Evolutionary conservation across 441 rosid species (phyloP).

Genomic region (Euphorbia celastroides): DNA sequence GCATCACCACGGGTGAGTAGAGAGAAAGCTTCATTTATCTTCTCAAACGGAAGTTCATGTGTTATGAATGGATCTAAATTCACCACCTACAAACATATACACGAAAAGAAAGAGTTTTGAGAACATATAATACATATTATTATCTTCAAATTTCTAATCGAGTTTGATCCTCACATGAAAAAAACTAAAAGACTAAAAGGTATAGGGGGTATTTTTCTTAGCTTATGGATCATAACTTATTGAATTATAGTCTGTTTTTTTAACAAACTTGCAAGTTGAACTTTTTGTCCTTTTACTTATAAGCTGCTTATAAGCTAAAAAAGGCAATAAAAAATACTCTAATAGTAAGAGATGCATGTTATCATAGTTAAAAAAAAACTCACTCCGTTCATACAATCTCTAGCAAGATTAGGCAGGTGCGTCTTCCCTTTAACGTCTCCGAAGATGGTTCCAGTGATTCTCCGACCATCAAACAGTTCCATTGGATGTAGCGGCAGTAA

Average conservation of each 20-base stretch:
- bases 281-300: too few species aligned
- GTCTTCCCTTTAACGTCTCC: slow-evolving; percentile 38
- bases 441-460: slow-evolving; percentile 26
- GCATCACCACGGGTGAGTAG: slow-evolving; percentile 34
- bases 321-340: too few species aligned
- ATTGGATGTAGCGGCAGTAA: slow-evolving; percentile 35
- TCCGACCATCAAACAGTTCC: slow-evolving; percentile 37
- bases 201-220: too few species aligned
- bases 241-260: too few species aligned
- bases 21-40: slow-evolving; percentile 32
- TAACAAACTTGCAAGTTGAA: too few species aligned
- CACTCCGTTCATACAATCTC: slow-evolving; percentile 18
- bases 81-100: slow-evolving; percentile 20
- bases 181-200: too few species aligned
- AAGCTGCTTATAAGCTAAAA: too few species aligned
- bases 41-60: slow-evolving; percentile 39
- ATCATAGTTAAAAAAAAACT: background rate
- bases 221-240: too few species aligned
- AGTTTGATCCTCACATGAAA: background rate
- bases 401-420: slow-evolving; percentile 27
- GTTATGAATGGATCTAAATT: slow-evolving; percentile 30
- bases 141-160: background rate
- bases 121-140: too few species aligned
- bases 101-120: too few species aligned
- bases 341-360: background rate